Base-by-base conservation (phyloP, 202 grass and related monocot species). In the Musa balbisiana region DNA sequence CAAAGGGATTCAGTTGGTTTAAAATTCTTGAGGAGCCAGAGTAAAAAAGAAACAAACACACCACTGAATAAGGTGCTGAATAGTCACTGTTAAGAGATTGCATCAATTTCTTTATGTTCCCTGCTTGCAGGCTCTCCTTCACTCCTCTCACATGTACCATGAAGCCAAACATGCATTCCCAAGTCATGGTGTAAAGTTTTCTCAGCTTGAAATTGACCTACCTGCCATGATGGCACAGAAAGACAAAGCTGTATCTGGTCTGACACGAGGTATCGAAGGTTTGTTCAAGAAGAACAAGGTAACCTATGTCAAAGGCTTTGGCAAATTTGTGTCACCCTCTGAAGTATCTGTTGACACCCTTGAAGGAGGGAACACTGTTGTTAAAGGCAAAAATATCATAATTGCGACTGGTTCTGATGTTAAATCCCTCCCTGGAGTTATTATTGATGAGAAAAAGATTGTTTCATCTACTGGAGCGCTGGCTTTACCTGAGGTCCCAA, bases 261-360 rank as follows among this genome's bases (percentile, higher is more conserved):
- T 99, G 49, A 99, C 95, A 22, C 90, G 90, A 49, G 95, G 95
- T 66, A 94, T 99, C 53, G 95, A 99, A 83, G 95, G 95, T 16
- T 89, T 99, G 51, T 90, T 99, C 22, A 99, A 99, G 79, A 99
- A 99, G 84, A 99, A 99, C 82, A 99, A 99, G 76, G 95, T 99
- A 20, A 88, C 69, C 56, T 99, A 99, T 20, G 87, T 99, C 19
- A 99, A 99, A 87, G 95, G 95, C 51, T 86, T 59, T 71, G 95
- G 95, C 51, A 99, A 94, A 76, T 75, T 99, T 49, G 51, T 86
- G 59, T 94, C 95, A 26, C 83, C 95, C 19, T 99, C 91, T 22
- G 95, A 99, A 85, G 85, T 99, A 16, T 94, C 89, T 33, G 91
- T 99, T 56, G 95, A 99, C 85, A 88, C 87, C 77, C 64, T 85